Evolutionary conservation across 441 rosid species (phyloP).

Genomic region (Dalechampia spathulata): DNA sequence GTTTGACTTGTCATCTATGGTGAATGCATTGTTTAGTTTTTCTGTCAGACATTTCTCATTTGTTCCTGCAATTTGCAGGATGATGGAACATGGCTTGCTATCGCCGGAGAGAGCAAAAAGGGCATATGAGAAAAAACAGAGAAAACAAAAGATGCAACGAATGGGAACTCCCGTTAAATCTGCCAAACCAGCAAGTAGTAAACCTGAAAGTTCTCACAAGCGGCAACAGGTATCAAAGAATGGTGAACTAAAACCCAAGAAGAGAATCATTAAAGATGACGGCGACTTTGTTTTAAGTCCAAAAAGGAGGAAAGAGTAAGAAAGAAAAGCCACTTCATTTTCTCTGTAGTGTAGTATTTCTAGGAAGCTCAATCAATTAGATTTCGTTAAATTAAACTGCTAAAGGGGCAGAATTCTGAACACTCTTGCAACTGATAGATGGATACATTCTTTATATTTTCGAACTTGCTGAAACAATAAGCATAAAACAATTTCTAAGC

Average conservation of each 20-base stretch:
- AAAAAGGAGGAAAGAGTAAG: slow-evolving; percentile 70
- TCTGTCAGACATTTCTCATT: no score
- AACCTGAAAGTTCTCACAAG: slow-evolving; percentile 57
- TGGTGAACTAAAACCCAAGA: slow-evolving; percentile 59
- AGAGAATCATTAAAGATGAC: slow-evolving; percentile 36
- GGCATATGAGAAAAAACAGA: slow-evolving; percentile 79
- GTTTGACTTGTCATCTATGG: no score
- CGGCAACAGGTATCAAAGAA: slow-evolving; percentile 48
- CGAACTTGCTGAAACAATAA: slow-evolving; percentile 24
- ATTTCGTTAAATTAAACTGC: slow-evolving; percentile 14
- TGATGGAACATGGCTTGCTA: slow-evolving; percentile 93
- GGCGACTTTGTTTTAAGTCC: slow-evolving; percentile 45
- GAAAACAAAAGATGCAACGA: slow-evolving; percentile 68
- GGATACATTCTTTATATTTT: slow-evolving; percentile 25
- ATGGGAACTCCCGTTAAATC: slow-evolving; percentile 59
- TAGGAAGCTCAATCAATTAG: slow-evolving; percentile 15
- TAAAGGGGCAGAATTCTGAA: slow-evolving; percentile 11
- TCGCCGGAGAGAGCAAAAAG: slow-evolving; percentile 67
- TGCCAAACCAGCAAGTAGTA: slow-evolving; percentile 32
- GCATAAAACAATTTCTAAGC: slow-evolving; percentile 14
- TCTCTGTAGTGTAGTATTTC: slow-evolving; percentile 11
- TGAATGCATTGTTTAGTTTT: no score
- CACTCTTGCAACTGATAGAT: slow-evolving; percentile 8
- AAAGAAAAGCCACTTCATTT: slow-evolving; percentile 14
- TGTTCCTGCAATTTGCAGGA: slow-evolving; percentile 45